Conservation (phyloP, 2,329 filamentous ascomycete species). For the Stagonosporopsis cucurbitacearum region DNA sequence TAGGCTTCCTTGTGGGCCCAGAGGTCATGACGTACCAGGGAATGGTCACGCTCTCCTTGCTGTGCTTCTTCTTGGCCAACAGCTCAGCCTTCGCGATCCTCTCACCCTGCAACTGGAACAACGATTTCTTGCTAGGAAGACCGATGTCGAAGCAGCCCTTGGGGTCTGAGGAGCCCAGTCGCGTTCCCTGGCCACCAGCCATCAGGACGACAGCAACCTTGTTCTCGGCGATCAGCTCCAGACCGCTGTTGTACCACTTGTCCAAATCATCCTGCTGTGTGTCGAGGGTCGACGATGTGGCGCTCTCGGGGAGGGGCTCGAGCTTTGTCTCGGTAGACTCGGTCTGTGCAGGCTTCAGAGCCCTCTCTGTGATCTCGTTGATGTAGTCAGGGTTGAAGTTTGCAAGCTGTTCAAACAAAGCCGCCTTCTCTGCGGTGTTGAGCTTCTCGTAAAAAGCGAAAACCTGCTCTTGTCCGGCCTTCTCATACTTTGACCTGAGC, state of each 20-base stretch:
- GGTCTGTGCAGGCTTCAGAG: slow-evolving; percentile 75
- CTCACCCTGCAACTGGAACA: slow-evolving; percentile 98
- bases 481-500: slow-evolving; percentile 74
- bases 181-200: slow-evolving; percentile 95
- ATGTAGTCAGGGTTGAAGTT: slow-evolving; percentile 84
- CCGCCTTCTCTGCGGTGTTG: slow-evolving; percentile 72
- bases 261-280: slow-evolving; percentile 78
- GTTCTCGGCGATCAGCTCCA: slow-evolving; percentile 70
- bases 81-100: slow-evolving; percentile 85
- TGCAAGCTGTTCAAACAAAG: slow-evolving; percentile 81
- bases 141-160: slow-evolving; percentile 99
- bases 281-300: slow-evolving; percentile 90
- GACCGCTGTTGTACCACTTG: slow-evolving; percentile 78
- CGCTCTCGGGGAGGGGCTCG: slow-evolving; percentile 86
- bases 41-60: slow-evolving; percentile 66
- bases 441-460: slow-evolving; percentile 89
- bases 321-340: slow-evolving; percentile 65
- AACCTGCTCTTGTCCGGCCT: slow-evolving; percentile 80
- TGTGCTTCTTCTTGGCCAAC: slow-evolving; percentile 75
- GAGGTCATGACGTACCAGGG: slow-evolving; percentile 99
- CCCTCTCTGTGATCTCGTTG: slow-evolving; percentile 83
- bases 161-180: slow-evolving; percentile 90
- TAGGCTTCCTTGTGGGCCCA: slow-evolving; percentile 87
- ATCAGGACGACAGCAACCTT: slow-evolving; percentile 88
- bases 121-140: slow-evolving; percentile 86